Evolutionary conservation across 2,329 filamentous ascomycete genomes (phyloP).

Genomic region (Microascus cirrosus): DNA sequence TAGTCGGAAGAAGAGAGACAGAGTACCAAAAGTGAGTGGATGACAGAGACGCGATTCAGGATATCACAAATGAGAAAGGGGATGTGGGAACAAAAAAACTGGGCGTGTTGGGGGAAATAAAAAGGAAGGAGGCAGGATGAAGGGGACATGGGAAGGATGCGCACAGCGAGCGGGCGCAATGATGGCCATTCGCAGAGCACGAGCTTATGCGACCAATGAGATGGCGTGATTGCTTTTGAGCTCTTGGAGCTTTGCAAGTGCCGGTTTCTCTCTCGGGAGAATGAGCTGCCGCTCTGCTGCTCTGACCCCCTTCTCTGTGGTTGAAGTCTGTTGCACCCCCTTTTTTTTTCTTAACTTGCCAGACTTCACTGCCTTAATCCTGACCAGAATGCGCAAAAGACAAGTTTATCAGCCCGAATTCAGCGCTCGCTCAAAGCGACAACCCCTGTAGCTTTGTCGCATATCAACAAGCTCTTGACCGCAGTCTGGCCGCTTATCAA

Average conservation of each 20-base stretch:
- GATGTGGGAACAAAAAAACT: neutral
- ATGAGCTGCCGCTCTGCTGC: neutral
- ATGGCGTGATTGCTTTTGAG: neutral
- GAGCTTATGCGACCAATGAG: constrained; percentile 2
- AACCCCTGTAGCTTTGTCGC: too few relatives aligned
- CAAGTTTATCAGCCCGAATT: too few relatives aligned
- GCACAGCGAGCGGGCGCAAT: too few relatives aligned
- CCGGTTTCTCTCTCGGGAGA: neutral
- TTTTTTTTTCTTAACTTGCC: too few relatives aligned
- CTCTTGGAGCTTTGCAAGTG: neutral
- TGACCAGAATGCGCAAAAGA: too few relatives aligned
- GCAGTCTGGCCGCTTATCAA: neutral
- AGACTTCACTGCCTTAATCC: too few relatives aligned
- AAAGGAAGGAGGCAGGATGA: neutral
- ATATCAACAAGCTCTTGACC: too few relatives aligned
- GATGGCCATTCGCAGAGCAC: too few relatives aligned
- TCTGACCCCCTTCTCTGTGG: neutral
- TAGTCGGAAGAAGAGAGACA: neutral
- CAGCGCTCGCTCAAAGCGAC: too few relatives aligned
- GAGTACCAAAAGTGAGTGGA: neutral
- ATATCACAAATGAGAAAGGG: neutral
- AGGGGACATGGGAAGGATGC: neutral
- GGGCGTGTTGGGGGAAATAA: neutral
- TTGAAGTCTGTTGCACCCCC: too few relatives aligned
- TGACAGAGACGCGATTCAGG: neutral